Percentiles rank a stretch among this genome's conserved stretches.
Evolutionary conservation across 306 rosid species (phyloP).

Genomic region (Dicorynia guianensis): DNA sequence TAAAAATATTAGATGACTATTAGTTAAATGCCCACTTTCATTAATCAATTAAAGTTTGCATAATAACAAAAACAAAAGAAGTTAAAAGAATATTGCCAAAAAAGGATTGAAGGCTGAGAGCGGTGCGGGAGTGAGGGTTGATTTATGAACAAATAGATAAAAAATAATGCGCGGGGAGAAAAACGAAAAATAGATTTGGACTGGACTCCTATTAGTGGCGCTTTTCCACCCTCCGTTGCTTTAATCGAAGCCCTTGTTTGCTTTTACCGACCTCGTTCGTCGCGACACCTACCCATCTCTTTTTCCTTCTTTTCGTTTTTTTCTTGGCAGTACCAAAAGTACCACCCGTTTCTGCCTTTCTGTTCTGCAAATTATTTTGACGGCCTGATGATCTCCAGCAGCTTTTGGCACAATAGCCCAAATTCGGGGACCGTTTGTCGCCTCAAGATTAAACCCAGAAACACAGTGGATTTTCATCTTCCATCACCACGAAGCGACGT

Average conservation of each 20-base stretch:
- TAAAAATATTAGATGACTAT: too few species aligned
- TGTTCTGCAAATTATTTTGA: background rate
- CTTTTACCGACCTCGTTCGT: conserved; percentile 58
- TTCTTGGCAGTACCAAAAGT: background rate
- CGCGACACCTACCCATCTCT: conserved; percentile 14
- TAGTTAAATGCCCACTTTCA: too few species aligned
- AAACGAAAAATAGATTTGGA: conserved; percentile 45
- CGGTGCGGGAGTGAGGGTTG: background rate
- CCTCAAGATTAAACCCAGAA: too few species aligned
- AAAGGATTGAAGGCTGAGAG: too few species aligned
- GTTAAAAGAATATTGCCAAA: too few species aligned
- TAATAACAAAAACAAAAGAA: too few species aligned
- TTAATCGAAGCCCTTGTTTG: conserved; percentile 43
- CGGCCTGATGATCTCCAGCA: background rate
- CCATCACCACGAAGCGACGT: too few species aligned
- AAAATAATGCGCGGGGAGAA: conserved; percentile 34
- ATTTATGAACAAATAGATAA: conserved; percentile 25
- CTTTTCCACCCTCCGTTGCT: conserved; percentile 40
- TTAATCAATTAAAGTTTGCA: too few species aligned
- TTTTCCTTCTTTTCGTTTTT: background rate
- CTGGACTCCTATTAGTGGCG: conserved; percentile 30
- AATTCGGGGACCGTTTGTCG: too few species aligned
- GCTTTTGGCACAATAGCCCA: background rate
- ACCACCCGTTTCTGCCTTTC: background rate
- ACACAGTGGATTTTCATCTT: too few species aligned